Evolutionary conservation across 129 eudicot species (phyloP).

Genomic region (Arctium lappa): DNA sequence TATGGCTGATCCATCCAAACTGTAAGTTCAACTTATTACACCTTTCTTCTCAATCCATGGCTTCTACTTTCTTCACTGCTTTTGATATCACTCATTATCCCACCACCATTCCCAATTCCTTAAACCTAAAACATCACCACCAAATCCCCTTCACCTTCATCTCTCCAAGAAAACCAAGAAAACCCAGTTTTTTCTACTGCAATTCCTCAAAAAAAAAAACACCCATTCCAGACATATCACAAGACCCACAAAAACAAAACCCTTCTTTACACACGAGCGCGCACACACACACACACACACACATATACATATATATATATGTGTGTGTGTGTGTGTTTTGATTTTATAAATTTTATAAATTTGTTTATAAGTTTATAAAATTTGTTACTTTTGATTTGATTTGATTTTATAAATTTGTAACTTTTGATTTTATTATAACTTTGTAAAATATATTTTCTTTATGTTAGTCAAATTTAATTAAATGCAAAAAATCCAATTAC

Average conservation of each 20-base stretch:
- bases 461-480: too few relatives aligned
- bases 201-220: slow-evolving; percentile 37
- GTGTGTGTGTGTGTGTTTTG: too few relatives aligned
- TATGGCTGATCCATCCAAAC: slow-evolving; percentile 9
- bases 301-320: too few relatives aligned
- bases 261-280: slow-evolving; percentile 30
- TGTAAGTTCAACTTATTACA: slow-evolving; percentile 8
- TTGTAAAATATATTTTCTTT: too few relatives aligned
- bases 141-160: slow-evolving; percentile 28
- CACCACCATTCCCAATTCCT: slow-evolving; percentile 2
- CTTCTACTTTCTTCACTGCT: slow-evolving; percentile 49
- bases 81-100: slow-evolving; percentile 31
- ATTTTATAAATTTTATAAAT: too few relatives aligned
- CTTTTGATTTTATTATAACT: too few relatives aligned
- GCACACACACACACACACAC: too few relatives aligned
- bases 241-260: slow-evolving; percentile 44
- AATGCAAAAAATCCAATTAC: too few relatives aligned
- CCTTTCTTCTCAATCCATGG: slow-evolving; percentile 28
- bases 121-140: slow-evolving; percentile 34
- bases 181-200: slow-evolving; percentile 30
- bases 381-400: too few relatives aligned
- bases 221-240: slow-evolving; percentile 7
- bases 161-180: slow-evolving; percentile 20
- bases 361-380: too few relatives aligned
- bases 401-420: too few relatives aligned